These are phyloP conservation scores for Tephrocybe rancida DNA, from an alignment of 768 basidiomycete species.

Conservation along the genomic window DNA sequence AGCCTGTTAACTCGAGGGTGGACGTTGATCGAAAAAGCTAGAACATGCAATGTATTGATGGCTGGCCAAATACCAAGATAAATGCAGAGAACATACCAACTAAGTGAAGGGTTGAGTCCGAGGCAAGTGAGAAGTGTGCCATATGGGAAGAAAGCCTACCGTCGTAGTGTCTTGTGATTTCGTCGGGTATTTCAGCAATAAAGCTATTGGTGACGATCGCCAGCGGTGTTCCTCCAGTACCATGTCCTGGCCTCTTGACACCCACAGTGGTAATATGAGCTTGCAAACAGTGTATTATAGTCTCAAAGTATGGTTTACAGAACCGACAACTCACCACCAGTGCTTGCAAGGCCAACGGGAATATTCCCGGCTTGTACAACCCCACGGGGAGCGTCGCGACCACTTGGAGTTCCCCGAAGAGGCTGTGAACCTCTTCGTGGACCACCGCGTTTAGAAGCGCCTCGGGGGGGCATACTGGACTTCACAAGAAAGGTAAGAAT, in stretches of 20 bases:
- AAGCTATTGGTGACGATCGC: slow-evolving; percentile 25
- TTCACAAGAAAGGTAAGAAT: no score
- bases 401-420: slow-evolving; percentile 22
- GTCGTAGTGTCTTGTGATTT: slow-evolving; percentile 22
- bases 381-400: slow-evolving; percentile 30
- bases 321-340: slow-evolving; percentile 33
- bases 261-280: slow-evolving; percentile 25
- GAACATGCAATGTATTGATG: neutral
- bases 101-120: slow-evolving; percentile 13
- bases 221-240: slow-evolving; percentile 29
- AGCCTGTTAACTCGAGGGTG: slow-evolving; percentile 61
- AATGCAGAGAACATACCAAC: slow-evolving; percentile 17
- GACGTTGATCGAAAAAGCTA: slow-evolving; percentile 11
- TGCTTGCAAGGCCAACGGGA: slow-evolving; percentile 26
- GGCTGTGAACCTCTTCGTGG: slow-evolving; percentile 20
- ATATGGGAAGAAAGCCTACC: slow-evolving; percentile 14
- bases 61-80: neutral
- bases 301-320: neutral
- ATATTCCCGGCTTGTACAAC: slow-evolving; percentile 16
- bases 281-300: slow-evolving; percentile 14
- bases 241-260: slow-evolving; percentile 35
- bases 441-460: slow-evolving; percentile 13
- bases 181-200: slow-evolving; percentile 14
- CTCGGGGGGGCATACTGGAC: slow-evolving; percentile 20
- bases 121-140: no score